These are phyloP conservation scores for Aspergillus avenaceus DNA, from an alignment of 495 filamentous ascomycete genomes.

Conservation along the genomic window DNA sequence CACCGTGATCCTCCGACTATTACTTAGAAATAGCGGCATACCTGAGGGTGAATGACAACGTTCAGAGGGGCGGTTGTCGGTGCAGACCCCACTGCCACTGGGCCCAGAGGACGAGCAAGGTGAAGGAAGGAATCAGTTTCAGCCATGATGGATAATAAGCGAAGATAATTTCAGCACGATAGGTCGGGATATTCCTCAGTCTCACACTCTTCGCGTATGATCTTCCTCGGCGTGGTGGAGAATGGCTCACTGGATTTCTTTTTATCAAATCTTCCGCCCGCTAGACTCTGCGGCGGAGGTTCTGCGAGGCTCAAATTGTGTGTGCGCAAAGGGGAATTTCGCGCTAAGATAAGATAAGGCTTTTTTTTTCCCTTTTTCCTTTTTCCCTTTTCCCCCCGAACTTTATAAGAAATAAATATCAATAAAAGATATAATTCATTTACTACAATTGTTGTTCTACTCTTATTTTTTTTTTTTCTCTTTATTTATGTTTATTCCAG, in stretches of 20 bases:
- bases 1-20: not conserved
- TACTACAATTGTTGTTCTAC: not conserved
- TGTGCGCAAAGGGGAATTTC: constrained; percentile 47
- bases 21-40: constrained; percentile 39
- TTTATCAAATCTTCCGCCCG: constrained; percentile 20
- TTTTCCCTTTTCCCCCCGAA: not conserved
- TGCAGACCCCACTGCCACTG: constrained; percentile 69
- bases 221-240: constrained; percentile 19
- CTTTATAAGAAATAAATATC: not conserved
- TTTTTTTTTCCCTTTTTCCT: not conserved
- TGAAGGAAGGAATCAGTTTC: constrained; percentile 85
- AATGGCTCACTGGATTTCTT: constrained; percentile 21
- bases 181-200: constrained; percentile 8
- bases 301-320: constrained; percentile 40
- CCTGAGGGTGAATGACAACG: constrained; percentile 93
- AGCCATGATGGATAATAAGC: constrained; percentile 62
- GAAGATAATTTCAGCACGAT: not conserved
- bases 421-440: not conserved
- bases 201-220: constrained; percentile 8
- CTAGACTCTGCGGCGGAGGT: constrained; percentile 17
- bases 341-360: constrained; percentile 55
- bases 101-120: constrained; percentile 85
- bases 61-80: constrained; percentile 82
- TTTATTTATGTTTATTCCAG: too few relatives aligned
- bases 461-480: not conserved